These are phyloP conservation scores for Chenopodium formosanum DNA, from an alignment of 148 eudicot species.

Conservation along the genomic window DNA sequence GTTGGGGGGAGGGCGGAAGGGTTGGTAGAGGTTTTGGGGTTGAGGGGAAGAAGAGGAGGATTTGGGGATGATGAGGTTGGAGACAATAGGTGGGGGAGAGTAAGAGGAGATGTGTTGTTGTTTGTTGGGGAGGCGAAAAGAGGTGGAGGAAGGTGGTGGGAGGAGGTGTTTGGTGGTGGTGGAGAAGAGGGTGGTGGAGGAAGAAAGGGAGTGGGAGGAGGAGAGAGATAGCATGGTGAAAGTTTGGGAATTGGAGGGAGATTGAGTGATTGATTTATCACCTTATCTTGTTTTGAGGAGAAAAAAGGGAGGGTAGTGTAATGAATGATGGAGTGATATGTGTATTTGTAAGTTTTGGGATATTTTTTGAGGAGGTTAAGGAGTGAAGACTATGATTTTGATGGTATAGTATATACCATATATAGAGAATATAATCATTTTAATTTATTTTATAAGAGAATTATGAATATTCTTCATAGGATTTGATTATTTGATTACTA, in stretches of 20 bases:
- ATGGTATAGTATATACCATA: too few relatives aligned
- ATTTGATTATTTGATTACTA: too few relatives aligned
- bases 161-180: slow-evolving; percentile 6
- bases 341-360: neutral
- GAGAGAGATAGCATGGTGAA: slow-evolving; percentile 23
- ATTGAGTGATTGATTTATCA: too few relatives aligned
- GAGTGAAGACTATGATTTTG: too few relatives aligned
- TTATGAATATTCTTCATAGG: too few relatives aligned
- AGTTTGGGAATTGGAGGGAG: neutral
- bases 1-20: slow-evolving; percentile 67
- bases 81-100: slow-evolving; percentile 27
- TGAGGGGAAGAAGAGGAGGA: slow-evolving; percentile 17
- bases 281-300: too few relatives aligned
- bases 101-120: neutral
- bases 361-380: too few relatives aligned
- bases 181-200: slow-evolving; percentile 3
- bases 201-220: neutral
- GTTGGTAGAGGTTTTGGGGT: slow-evolving; percentile 67
- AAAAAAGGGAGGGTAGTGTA: neutral
- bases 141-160: slow-evolving; percentile 10
- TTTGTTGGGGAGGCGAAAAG: neutral
- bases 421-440: too few relatives aligned
- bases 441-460: too few relatives aligned
- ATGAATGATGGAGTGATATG: neutral
- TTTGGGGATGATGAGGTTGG: slow-evolving; percentile 23